Conservation (phyloP, 371 early-diverging fungal species). For the Rhizopus arrhizus region DNA sequence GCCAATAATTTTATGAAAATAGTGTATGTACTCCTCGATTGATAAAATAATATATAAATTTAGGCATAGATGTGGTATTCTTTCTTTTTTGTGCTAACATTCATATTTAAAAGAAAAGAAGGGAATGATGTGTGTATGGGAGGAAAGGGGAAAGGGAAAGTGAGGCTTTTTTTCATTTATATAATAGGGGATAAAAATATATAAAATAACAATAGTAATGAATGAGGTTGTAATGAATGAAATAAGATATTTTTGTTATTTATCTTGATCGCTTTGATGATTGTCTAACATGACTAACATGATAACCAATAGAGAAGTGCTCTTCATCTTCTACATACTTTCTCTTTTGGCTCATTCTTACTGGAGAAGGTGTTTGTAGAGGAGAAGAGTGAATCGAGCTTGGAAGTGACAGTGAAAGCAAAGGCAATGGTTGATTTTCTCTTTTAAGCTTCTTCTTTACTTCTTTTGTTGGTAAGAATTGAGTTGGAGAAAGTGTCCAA, state of each 20-base stretch:
- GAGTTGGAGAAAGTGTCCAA: constrained; percentile 21
- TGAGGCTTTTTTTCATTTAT: neutral
- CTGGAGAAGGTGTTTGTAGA: constrained; percentile 49
- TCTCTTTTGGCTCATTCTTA: constrained; percentile 26
- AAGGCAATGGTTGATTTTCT: constrained; percentile 25
- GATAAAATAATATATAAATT: too few species aligned
- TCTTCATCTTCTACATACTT: constrained; percentile 3
- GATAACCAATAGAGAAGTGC: constrained; percentile 8
- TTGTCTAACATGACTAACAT: constrained; percentile 30
- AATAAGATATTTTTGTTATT: neutral
- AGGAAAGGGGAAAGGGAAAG: neutral
- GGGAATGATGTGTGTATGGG: too few species aligned
- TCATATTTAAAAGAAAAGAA: too few species aligned
- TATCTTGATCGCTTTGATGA: constrained; percentile 9
- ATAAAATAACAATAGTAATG: too few species aligned
- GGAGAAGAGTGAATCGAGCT: constrained; percentile 48
- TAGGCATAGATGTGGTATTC: too few species aligned
- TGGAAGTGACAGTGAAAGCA: constrained; percentile 41
- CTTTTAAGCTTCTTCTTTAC: constrained; percentile 3
- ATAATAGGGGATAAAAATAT: neutral
- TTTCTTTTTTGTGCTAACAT: too few species aligned
- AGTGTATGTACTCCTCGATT: too few species aligned
- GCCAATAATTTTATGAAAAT: too few species aligned
- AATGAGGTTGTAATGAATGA: constrained; percentile 1
- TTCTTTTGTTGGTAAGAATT: constrained; percentile 20